These are phyloP conservation scores for Heliocybe sulcata DNA, from an alignment of 1,284 basidiomycete species.

Conservation along the genomic window DNA sequence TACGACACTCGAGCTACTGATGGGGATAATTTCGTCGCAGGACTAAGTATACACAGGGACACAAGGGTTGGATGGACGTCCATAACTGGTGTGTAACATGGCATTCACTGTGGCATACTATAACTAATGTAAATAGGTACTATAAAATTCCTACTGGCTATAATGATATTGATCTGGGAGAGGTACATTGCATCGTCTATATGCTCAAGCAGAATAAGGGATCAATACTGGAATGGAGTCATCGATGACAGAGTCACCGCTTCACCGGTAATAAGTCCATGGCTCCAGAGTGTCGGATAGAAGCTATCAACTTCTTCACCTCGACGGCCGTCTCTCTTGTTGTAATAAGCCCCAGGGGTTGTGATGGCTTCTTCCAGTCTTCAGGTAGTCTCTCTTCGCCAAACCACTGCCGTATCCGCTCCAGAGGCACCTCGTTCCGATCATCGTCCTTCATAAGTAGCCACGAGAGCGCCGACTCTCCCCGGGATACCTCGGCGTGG, in stretches of 20 bases:
- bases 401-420: background rate
- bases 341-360: background rate
- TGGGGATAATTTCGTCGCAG: no score
- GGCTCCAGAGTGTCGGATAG: background rate
- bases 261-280: background rate
- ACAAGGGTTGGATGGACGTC: no score
- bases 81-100: no score
- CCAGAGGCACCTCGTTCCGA: background rate
- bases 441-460: background rate
- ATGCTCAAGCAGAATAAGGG: no score
- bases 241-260: background rate
- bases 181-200: no score
- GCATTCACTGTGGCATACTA: no score
- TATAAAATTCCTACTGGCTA: no score
- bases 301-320: background rate
- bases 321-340: background rate
- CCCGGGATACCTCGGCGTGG: background rate
- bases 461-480: background rate
- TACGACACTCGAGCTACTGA: no score
- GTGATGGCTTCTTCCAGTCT: background rate
- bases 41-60: no score
- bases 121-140: no score
- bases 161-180: no score
- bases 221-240: no score
- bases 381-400: constrained; percentile 2